Conservation (phyloP, 176 grass and related monocot species). For the Calamus simplicifolius region DNA sequence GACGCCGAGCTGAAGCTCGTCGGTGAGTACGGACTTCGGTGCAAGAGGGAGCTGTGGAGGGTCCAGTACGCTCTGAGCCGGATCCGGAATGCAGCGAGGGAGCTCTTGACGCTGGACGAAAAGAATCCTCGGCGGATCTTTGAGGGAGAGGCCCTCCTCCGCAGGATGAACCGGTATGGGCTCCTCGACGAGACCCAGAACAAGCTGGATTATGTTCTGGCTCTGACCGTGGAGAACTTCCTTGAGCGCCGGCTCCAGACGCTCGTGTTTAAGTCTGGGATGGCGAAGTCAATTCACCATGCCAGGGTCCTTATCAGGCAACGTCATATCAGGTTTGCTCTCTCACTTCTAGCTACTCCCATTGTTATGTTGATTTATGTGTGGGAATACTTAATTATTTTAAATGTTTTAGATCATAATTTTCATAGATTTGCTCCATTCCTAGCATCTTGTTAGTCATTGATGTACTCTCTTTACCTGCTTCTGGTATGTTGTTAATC, state of each 20-base stretch:
- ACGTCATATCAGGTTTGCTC: constrained; percentile 45
- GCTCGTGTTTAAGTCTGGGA: constrained; percentile 59
- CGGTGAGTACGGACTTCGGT: constrained; percentile 45
- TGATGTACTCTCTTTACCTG: no score
- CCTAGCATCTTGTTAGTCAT: no score
- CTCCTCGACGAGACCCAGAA: constrained; percentile 47
- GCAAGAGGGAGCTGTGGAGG: constrained; percentile 60
- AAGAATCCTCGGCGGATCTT: constrained; percentile 61
- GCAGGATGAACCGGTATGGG: constrained; percentile 49
- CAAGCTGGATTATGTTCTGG: constrained; percentile 71
- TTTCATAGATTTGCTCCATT: no score
- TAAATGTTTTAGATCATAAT: no score
- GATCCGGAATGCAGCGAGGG: constrained; percentile 55
- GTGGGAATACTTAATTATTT: no score
- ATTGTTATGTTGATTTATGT: no score
- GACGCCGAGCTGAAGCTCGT: constrained; percentile 57
- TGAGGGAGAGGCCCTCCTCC: constrained; percentile 55
- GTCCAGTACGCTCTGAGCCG: constrained; percentile 58
- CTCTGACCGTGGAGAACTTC: constrained; percentile 60
- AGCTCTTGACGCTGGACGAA: constrained; percentile 51
- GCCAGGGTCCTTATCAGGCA: constrained; percentile 63
- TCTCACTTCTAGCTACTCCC: not conserved
- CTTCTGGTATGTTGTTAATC: no score
- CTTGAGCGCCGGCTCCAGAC: constrained; percentile 53
- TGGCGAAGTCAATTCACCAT: constrained; percentile 72